Evolutionary conservation across 2,329 filamentous ascomycete species (phyloP), one percentile per base, ranked within the genome.

Genomic region (Alternaria dauci): DNA sequence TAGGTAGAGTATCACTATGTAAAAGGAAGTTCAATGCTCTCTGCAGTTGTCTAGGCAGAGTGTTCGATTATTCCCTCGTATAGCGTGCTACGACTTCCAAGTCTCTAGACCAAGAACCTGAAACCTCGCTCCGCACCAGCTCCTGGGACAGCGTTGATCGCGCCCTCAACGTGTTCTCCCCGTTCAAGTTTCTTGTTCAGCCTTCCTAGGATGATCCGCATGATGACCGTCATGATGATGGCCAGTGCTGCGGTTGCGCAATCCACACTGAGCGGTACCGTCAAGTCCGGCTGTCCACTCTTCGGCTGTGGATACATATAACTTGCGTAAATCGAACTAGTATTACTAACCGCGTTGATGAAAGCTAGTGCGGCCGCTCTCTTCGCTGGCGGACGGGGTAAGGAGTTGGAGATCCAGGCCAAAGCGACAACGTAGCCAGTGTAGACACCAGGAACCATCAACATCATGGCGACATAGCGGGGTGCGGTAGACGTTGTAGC

Each of bases 341-440:
- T 83, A 73, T 94, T 93, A 18, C 85, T 87, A 9, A 92, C 83
- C 2, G 89, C 88, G 72, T 94, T 94, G 78, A 94, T 92, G 62
- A 90, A 88, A 1, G 91, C 91, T 5, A 94, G 76, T 0, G 90
- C 90, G 0, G 90, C 87, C 2, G 88, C 88, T 61, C 90, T 86
- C 80, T 94, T 94, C 2, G 91, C 88, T 0, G 91, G 89, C 4
- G 92, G 91, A 5, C 91, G 86, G 0, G 91, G 91, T 52, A 94
- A 83, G 1, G 88, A 90, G 73, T 91, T 92, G 47, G 86, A 88
- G 65, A 94, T 92, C 91, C 91, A 95, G 2, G 88, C 86, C 4
- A 92, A 81, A 1, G 84, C 84, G 1, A 91, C 88, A 0, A 90
- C 90, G 55, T 80, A 80, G 14, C 77, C 86, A 1, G 85, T 84